Evolutionary conservation across 2,329 filamentous ascomycete species (phyloP).

Genomic region (Scedosporium apiospermum): DNA sequence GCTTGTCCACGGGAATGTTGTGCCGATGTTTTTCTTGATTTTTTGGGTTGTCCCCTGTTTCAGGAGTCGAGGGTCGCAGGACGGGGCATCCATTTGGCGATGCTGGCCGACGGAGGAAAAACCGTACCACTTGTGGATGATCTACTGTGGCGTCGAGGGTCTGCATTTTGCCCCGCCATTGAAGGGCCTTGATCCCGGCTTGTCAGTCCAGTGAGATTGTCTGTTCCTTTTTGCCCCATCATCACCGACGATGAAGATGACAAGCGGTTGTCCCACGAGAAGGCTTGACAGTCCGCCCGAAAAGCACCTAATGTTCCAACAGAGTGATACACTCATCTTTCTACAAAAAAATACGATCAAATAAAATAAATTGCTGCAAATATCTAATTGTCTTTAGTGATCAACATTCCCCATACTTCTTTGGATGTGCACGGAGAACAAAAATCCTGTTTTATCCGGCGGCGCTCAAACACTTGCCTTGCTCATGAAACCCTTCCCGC

Average conservation of each 20-base stretch:
- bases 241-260: too few species aligned
- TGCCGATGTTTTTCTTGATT: neutral
- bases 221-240: too few species aligned
- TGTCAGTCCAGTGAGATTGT: too few species aligned
- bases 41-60: neutral
- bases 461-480: neutral
- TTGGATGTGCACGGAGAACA: neutral
- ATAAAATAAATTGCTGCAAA: neutral
- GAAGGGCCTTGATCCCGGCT: too few species aligned
- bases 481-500: neutral
- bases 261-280: too few species aligned
- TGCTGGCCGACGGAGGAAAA: neutral
- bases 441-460: conserved; percentile 1
- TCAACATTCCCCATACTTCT: neutral
- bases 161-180: too few species aligned
- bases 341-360: too few species aligned
- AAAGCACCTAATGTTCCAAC: too few species aligned
- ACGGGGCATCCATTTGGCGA: neutral
- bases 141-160: too few species aligned
- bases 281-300: too few species aligned
- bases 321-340: too few species aligned
- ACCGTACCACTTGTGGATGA: too few species aligned
- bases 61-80: neutral
- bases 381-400: neutral
- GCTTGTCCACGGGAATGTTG: neutral